phyloP scores from a whole-genome alignment of 2,329 filamentous ascomycete species.

The Exophiala xenobiotica region DNA sequence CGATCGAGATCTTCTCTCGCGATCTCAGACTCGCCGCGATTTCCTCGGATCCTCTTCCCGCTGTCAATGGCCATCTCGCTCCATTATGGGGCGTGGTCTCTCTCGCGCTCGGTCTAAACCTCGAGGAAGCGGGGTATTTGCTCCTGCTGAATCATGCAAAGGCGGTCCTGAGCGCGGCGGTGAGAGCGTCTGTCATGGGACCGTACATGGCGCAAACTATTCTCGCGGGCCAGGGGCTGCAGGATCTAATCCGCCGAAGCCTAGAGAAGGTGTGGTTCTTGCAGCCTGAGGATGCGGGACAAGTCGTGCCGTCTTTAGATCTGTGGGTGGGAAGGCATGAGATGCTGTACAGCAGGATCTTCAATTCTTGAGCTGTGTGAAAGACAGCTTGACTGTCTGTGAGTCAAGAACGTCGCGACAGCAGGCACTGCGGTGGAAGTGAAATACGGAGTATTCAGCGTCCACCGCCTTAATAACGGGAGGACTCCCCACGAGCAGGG shows the following conservation, averaged over 20 bases:
- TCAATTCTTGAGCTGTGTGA: conserved; percentile 55
- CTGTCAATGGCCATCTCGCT: conserved; percentile 56
- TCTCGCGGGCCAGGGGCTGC: conserved; percentile 54
- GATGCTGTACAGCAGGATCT: conserved; percentile 65
- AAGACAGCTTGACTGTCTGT: not conserved
- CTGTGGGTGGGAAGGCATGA: conserved; percentile 66
- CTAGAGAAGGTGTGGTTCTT: conserved; percentile 51
- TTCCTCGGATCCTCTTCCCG: conserved; percentile 35
- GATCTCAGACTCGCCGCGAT: conserved; percentile 37
- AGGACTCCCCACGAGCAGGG: no score
- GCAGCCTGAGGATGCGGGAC: conserved; percentile 56
- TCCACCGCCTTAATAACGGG: no score
- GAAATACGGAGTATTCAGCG: no score
- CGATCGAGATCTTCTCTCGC: conserved; percentile 41
- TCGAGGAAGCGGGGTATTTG: conserved; percentile 57
- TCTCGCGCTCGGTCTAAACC: conserved; percentile 51
- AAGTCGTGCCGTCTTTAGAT: conserved; percentile 62
- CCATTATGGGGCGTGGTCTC: conserved; percentile 61
- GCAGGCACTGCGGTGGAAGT: no score
- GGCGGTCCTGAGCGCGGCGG: conserved; percentile 61
- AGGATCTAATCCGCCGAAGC: conserved; percentile 51
- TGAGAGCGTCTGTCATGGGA: conserved; percentile 63
- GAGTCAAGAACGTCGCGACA: no score
- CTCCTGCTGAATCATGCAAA: conserved; percentile 65
- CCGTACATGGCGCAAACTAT: conserved; percentile 64